Base-by-base conservation (phyloP, 2,329 filamentous ascomycete genomes). In the Fusarium sp. region DNA sequence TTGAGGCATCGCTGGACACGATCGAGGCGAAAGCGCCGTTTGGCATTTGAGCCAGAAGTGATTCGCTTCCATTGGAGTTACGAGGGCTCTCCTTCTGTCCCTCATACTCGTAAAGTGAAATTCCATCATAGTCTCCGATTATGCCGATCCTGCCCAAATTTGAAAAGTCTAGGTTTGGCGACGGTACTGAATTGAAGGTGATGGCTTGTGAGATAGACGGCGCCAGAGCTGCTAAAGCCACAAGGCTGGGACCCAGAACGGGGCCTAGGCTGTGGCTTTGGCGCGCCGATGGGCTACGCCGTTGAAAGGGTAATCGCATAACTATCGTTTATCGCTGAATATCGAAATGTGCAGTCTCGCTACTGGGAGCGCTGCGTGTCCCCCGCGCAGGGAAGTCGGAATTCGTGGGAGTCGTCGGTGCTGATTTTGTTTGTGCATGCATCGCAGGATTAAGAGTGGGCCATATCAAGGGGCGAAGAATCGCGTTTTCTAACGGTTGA, bases 101-200 rank as follows among this genome's bases (percentile, higher is more conserved):
- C 75, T 91, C 85, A 75, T 90, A 98, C 76, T 94, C 85, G 82
- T 96, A 98, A 39, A 98, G 84, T 14, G 96, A 98, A 74, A 98
- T 92, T 56, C 94, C 93, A 75, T 93, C 89, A 78, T 97, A 99
- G 80, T 98, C 91, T 73, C 96, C 96, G 2, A 90, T 92, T 62
- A 99, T 86, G 56, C 92, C 94, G 71, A 98, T 90, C 73, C 92
- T 89, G 60, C 96, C 96, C 36, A 99, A 84, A 59, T 89, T 83
- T 28, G 87, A 88, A 62, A 97, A 86, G 77, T 97, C 92, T 76
- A 99, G 88, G 75, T 94, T 90, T 58, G 92, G 84, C 15, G 88
- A 83, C 5, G 93, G 89, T 39, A 89, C 85, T 15, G 88, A 79
- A 45, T 83, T 87, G 78, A 93, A 91, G 31, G 82, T 85, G 65